Percentiles rank a stretch among this genome's conserved stretches.
phyloP scores from a whole-genome alignment of 2,329 filamentous ascomycete genomes.

The Calonectria fujianensis region DNA sequence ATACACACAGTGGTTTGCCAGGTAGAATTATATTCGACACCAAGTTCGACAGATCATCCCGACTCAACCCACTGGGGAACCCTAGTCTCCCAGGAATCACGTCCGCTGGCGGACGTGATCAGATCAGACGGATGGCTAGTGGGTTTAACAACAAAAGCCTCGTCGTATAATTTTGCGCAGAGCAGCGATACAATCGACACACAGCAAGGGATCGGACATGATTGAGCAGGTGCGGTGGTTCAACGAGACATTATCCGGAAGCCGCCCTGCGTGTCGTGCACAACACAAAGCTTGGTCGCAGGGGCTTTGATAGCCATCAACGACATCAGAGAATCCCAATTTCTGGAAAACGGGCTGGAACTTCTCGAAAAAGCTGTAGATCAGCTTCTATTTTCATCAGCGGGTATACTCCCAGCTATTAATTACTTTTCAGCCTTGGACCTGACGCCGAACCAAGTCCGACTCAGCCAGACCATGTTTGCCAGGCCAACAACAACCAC shows the following conservation, averaged over 20 bases:
- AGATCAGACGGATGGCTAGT: constrained; percentile 11
- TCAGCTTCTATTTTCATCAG: neutral
- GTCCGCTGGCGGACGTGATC: constrained; percentile 17
- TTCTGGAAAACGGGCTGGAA: neutral
- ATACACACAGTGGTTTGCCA: too few species aligned
- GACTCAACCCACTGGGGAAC: constrained; percentile 18
- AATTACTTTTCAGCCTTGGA: neutral
- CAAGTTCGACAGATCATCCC: neutral
- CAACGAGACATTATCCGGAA: neutral
- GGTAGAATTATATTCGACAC: neutral
- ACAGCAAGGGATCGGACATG: neutral
- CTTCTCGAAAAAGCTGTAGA: neutral
- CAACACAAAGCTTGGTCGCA: neutral
- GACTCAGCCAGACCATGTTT: neutral
- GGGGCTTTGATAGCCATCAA: constrained; percentile 5
- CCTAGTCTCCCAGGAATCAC: constrained; percentile 7
- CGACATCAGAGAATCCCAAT: neutral
- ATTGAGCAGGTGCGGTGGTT: constrained; percentile 14
- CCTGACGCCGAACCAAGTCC: neutral
- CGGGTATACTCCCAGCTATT: neutral
- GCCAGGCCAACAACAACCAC: neutral
- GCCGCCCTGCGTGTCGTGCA: neutral
- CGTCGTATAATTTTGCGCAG: constrained; percentile 20
- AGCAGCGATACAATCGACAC: constrained; percentile 5
- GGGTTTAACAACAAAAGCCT: neutral